Conservation (phyloP, 179 eudicot species). For the Drosera spatulata region DNA sequence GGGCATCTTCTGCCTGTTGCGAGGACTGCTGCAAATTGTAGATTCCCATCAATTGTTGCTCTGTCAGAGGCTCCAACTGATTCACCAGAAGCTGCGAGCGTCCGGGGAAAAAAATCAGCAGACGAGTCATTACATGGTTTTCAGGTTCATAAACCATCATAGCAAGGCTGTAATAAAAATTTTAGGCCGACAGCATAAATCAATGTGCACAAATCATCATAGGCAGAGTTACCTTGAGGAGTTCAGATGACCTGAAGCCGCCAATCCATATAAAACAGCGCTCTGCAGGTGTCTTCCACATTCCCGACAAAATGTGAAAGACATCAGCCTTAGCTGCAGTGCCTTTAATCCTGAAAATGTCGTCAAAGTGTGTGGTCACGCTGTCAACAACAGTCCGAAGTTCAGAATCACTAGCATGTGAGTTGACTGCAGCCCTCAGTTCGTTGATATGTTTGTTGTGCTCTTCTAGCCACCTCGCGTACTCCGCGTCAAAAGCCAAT, state of each 20-base stretch:
- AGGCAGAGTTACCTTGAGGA: conserved; percentile 50
- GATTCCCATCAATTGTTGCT: conserved; percentile 64
- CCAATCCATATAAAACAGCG: conserved; percentile 98
- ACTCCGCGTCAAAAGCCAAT: conserved; percentile 87
- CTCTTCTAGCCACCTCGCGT: conserved; percentile 88
- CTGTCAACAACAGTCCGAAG: conserved; percentile 63
- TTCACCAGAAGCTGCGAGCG: conserved; percentile 66
- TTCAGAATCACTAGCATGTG: conserved; percentile 83
- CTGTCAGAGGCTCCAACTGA: conserved; percentile 90
- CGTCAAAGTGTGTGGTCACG: conserved; percentile 52
- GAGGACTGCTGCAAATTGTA: conserved; percentile 77
- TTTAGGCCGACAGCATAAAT: no score
- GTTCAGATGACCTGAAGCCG: conserved; percentile 91
- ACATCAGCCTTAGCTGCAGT: conserved; percentile 28
- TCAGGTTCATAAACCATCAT: no score
- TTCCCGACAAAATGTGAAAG: conserved; percentile 91
- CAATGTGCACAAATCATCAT: background rate
- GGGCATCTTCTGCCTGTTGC: conserved; percentile 93
- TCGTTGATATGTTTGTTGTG: conserved; percentile 60
- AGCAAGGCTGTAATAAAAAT: no score
- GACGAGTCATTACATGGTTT: background rate
- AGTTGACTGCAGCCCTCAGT: conserved; percentile 72
- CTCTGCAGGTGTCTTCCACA: conserved; percentile 99
- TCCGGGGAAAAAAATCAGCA: background rate
- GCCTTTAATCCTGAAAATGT: conserved; percentile 69